Percentiles rank a stretch among this genome's conserved stretches.
Evolutionary conservation across 441 rosid genomes (phyloP).

Genomic region (Adansonia madagascariensis): DNA sequence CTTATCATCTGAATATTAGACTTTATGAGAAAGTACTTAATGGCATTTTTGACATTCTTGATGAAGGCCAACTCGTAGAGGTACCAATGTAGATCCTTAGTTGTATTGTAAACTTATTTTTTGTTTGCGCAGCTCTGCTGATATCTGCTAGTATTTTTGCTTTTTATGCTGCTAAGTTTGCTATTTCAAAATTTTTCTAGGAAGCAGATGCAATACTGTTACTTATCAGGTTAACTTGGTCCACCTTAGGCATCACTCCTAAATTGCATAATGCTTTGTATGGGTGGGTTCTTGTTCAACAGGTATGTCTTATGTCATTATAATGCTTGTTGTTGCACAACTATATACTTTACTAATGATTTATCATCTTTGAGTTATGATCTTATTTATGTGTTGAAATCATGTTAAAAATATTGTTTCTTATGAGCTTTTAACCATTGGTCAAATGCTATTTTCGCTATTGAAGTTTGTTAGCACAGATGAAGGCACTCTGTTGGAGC

Average conservation of each 20-base stretch:
- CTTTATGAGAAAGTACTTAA: slow-evolving; percentile 79
- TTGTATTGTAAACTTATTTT: slow-evolving; percentile 19
- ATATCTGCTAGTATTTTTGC: slow-evolving; percentile 19
- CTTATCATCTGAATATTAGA: slow-evolving; percentile 78
- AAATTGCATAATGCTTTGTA: slow-evolving; percentile 76
- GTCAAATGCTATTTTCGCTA: slow-evolving; percentile 31
- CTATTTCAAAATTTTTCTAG: slow-evolving; percentile 41
- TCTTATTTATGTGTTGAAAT: slow-evolving; percentile 8
- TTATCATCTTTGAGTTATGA: neutral
- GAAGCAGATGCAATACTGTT: slow-evolving; percentile 68
- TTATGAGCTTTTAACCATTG: slow-evolving; percentile 16
- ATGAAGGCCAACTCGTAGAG: slow-evolving; percentile 92
- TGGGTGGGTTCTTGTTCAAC: slow-evolving; percentile 87
- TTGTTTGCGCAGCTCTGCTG: slow-evolving; percentile 17
- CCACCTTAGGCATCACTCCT: slow-evolving; percentile 88
- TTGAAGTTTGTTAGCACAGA: slow-evolving; percentile 81
- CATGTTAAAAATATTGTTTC: neutral
- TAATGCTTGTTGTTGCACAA: slow-evolving; percentile 20
- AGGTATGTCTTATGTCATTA: slow-evolving; percentile 54
- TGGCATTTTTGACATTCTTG: slow-evolving; percentile 87
- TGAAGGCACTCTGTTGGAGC: slow-evolving; percentile 67
- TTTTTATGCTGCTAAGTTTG: slow-evolving; percentile 29
- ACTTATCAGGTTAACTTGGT: slow-evolving; percentile 75
- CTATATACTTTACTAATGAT: slow-evolving; percentile 12
- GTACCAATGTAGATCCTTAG: slow-evolving; percentile 44